These are phyloP conservation scores for Mucor saturninus DNA, from an alignment of 371 early-diverging fungal genomes.

Conservation along the genomic window DNA sequence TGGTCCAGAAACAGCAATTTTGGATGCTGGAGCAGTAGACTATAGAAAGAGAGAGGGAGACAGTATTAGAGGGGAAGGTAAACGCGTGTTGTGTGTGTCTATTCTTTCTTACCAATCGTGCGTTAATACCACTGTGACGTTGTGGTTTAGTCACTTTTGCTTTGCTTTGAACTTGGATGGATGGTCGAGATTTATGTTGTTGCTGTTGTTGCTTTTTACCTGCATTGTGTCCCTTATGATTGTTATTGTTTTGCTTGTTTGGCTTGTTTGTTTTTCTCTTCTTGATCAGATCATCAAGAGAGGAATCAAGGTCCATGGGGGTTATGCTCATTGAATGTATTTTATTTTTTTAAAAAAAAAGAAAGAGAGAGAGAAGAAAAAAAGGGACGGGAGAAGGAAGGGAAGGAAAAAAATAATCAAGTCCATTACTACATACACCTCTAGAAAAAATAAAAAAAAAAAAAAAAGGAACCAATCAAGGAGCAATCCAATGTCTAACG, in stretches of 20 bases:
- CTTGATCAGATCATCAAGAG: constrained; percentile 56
- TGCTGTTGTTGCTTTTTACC: background rate
- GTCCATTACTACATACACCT: background rate
- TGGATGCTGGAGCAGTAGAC: constrained; percentile 4
- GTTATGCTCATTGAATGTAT: constrained; percentile 17
- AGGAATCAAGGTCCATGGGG: constrained; percentile 48
- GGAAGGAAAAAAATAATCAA: too few species aligned
- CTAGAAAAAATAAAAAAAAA: constrained; percentile 1
- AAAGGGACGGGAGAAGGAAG: background rate
- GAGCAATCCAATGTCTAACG: constrained; percentile 54
- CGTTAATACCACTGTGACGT: constrained; percentile 20
- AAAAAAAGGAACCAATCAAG: constrained; percentile 25
- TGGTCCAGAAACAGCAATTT: constrained; percentile 6
- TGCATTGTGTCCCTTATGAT: too few species aligned
- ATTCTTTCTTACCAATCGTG: constrained; percentile 19
- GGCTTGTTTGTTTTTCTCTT: constrained; percentile 23
- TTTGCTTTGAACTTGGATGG: constrained; percentile 14
- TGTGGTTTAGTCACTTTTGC: constrained; percentile 25
- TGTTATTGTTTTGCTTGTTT: constrained; percentile 18
- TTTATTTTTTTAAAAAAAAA: constrained; percentile 5
- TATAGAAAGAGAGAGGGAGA: background rate
- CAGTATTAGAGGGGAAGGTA: background rate
- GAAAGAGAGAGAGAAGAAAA: constrained; percentile 12
- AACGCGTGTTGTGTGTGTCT: constrained; percentile 11
- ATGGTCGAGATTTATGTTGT: constrained; percentile 9